Evolutionary conservation across 1,284 basidiomycete species (phyloP).

Genomic region (Ceratobasidium sp.): DNA sequence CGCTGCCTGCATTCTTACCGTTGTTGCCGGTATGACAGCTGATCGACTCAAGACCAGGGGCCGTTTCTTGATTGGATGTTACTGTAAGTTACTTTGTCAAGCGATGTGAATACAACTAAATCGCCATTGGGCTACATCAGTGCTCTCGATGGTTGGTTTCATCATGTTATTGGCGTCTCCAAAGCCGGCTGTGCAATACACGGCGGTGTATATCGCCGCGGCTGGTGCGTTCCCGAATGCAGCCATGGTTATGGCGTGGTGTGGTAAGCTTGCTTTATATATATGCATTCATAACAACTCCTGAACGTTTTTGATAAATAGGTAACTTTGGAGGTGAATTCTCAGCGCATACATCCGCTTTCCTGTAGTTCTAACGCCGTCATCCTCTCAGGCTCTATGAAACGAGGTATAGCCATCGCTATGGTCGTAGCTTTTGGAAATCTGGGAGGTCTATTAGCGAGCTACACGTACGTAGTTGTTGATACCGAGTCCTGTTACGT

Average conservation of each 20-base stretch:
- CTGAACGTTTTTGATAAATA: not conserved
- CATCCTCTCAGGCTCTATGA: conserved; percentile 46
- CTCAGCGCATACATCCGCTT: not conserved
- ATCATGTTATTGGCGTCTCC: conserved; percentile 49
- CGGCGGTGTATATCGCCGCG: conserved; percentile 54
- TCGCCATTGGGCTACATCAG: conserved; percentile 44
- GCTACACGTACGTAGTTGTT: conserved; percentile 48
- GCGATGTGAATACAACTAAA: not conserved
- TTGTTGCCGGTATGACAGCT: conserved; percentile 48
- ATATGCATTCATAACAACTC: not conserved
- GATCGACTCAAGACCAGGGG: conserved; percentile 39
- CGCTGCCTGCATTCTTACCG: conserved; percentile 49
- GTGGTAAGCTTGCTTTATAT: conserved; percentile 16
- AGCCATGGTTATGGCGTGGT: conserved; percentile 53
- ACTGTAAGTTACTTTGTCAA: not conserved
- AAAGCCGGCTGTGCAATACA: conserved; percentile 51
- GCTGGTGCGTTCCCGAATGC: conserved; percentile 54
- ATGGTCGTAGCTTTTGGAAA: conserved; percentile 53
- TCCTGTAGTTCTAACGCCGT: conserved; percentile 46
- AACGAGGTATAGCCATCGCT: conserved; percentile 52
- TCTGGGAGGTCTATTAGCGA: conserved; percentile 50
- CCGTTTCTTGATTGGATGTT: conserved; percentile 28
- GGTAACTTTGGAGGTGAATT: conserved; percentile 51
- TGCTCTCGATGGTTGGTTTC: conserved; percentile 50
- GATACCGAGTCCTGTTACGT: not conserved